Conservation (phyloP, 2,329 filamentous ascomycete species). For the Arthroderma sp. region DNA sequence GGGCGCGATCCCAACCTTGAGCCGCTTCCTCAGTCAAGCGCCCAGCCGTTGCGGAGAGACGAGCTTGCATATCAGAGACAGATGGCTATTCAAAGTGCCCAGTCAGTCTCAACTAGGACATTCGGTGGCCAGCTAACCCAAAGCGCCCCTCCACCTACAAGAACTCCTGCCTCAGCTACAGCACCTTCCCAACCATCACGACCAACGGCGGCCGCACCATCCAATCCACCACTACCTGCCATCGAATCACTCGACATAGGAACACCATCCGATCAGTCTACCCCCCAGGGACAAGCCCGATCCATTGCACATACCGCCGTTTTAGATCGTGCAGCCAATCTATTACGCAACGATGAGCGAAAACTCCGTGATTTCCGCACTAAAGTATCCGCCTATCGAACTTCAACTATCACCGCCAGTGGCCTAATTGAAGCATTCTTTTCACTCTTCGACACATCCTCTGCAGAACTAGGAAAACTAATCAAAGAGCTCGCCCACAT, state of each 20-base stretch:
- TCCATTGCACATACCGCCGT: conserved; percentile 70
- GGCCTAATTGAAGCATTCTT: conserved; percentile 82
- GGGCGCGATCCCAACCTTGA: conserved; percentile 83
- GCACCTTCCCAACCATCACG: conserved; percentile 16
- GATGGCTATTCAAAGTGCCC: conserved; percentile 78
- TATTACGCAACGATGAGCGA: conserved; percentile 61
- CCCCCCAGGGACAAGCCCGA: conserved; percentile 68
- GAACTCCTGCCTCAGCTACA: conserved; percentile 29
- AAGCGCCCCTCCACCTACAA: conserved; percentile 31
- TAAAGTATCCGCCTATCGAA: conserved; percentile 66
- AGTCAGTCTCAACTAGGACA: conserved; percentile 62
- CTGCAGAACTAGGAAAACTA: conserved; percentile 71
- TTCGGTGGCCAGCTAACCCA: conserved; percentile 76
- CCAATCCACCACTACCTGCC: conserved; percentile 17
- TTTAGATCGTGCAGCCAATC: conserved; percentile 66
- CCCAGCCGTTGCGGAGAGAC: conserved; percentile 68
- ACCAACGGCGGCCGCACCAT: conserved; percentile 16
- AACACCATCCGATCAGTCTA: conserved; percentile 31
- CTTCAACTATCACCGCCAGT: conserved; percentile 53
- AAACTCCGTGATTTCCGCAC: conserved; percentile 69
- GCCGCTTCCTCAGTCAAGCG: conserved; percentile 58
- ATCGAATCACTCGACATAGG: conserved; percentile 41
- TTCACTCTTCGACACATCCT: conserved; percentile 67
- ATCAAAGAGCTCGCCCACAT: conserved; percentile 86
- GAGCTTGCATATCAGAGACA: conserved; percentile 86